Base-by-base conservation (phyloP, 768 basidiomycete genomes). In the Agrocybe chaxingu region DNA sequence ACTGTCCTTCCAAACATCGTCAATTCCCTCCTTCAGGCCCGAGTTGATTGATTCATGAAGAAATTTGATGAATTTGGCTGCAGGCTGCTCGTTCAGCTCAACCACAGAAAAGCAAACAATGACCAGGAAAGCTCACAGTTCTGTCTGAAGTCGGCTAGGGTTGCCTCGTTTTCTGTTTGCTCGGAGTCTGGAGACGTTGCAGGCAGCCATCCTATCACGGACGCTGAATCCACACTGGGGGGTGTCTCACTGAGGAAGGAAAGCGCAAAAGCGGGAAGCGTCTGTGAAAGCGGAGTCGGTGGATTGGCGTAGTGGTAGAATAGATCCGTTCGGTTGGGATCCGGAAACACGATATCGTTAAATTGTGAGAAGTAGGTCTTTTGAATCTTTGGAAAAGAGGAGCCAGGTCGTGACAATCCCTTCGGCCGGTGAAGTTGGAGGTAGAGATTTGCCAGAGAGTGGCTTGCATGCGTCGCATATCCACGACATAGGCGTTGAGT, bases 201-300 rank as follows among this genome's bases (percentile, higher is more conserved):
- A 10, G 86, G 86, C 6, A 91, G 66, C 84, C 84, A 89, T 3
- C 89, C 89, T 16, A 90, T 68, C 8, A 90, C 66, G 4, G 79
- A 74, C 24, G 69, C 63, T 7, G 84, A 83, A 16, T 75, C 71
- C 2, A 70, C 55, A 0, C 63, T 61, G 1, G 72, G 63, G 0
- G 83, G 82, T 7, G 74, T 67, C 13, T 66, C 55, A 0, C 74
- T 48, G 7, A 85, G 69, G 50, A 89, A 88, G 1, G 87, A 87
- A 1, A 91, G 58, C 0, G 85, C 87, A 59, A 80, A 89, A 3
- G 76, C 77, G 7, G 82, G 78, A 2, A 63, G 55, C 0, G 66
- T 60, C 1, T 64, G 53, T 4, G 79, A 80, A 4, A 78, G 39
- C 1, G 78, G 73, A 31, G 70, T 76, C 4, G 83, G 82, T 0